Evolutionary conservation across 768 basidiomycete species (phyloP).

Genomic region (Leucosporidium creatinivorum): DNA sequence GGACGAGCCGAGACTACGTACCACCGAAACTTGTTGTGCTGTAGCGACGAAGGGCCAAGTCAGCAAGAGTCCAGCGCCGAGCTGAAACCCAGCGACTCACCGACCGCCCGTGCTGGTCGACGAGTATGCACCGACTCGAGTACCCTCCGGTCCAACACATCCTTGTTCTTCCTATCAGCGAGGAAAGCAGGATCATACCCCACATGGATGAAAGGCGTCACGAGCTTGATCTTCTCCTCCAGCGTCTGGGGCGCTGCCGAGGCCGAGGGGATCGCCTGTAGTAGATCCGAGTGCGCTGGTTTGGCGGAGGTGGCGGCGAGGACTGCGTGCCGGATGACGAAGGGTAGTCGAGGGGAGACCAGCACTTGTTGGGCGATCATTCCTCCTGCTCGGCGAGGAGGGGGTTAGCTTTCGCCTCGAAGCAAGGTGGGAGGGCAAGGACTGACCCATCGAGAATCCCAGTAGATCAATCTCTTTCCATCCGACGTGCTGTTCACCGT

Average conservation of each 20-base stretch:
- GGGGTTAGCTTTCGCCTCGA: too few relatives aligned
- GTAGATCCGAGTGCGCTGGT: constrained; percentile 24
- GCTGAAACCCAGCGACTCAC: background rate
- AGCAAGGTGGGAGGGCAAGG: too few relatives aligned
- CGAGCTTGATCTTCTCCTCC: constrained; percentile 20
- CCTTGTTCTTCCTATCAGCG: constrained; percentile 14
- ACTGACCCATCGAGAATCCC: constrained; percentile 26
- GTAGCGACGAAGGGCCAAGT: background rate
- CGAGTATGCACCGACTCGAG: constrained; percentile 11
- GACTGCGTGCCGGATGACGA: constrained; percentile 22
- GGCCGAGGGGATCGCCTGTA: constrained; percentile 18
- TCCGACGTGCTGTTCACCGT: constrained; percentile 12
- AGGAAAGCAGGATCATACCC: constrained; percentile 20
- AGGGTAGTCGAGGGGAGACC: constrained; percentile 8
- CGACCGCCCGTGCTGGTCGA: constrained; percentile 14
- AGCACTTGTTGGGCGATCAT: constrained; percentile 24
- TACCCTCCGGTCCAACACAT: constrained; percentile 7
- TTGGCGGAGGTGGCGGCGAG: constrained; percentile 26
- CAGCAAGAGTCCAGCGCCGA: background rate
- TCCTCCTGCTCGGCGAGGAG: constrained; percentile 2
- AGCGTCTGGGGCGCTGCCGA: background rate
- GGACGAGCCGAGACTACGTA: too few relatives aligned
- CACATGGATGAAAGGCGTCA: constrained; percentile 22
- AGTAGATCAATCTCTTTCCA: constrained; percentile 15
- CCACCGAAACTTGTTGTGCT: constrained; percentile 23